Conservation (phyloP, 345 rosid species). For the Sisymbrium altissimum region DNA sequence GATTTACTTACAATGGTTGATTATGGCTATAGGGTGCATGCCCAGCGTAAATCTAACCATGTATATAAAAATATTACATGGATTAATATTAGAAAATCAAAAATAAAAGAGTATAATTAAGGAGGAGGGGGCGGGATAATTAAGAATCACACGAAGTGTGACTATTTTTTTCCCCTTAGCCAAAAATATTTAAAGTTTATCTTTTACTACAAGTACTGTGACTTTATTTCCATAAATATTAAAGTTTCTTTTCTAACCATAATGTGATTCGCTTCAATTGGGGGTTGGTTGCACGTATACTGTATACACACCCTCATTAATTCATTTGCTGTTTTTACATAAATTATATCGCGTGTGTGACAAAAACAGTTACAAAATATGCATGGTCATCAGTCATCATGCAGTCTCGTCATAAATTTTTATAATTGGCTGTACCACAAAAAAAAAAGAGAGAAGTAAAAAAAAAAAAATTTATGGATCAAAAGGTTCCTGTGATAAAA, state of each 20-base stretch:
- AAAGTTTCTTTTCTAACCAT: conserved; percentile 14
- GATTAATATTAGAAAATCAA: neutral
- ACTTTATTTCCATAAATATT: neutral
- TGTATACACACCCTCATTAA: neutral
- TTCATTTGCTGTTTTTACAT: neutral
- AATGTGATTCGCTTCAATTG: conserved; percentile 11
- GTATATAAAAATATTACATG: neutral
- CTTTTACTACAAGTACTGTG: neutral
- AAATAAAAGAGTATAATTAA: neutral
- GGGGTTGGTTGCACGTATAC: conserved; percentile 4
- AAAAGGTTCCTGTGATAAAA: conserved; percentile 17
- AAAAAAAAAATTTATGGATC: neutral
- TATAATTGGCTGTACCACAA: neutral
- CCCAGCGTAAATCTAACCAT: too few species aligned
- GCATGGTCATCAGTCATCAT: neutral
- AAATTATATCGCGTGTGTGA: neutral
- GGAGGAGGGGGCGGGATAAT: neutral
- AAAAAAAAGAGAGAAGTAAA: neutral
- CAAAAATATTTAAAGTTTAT: too few species aligned
- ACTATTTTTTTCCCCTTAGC: neutral
- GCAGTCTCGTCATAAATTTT: neutral
- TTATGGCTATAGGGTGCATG: neutral
- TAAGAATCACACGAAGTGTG: neutral
- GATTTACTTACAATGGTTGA: neutral
- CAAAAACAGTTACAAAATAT: neutral